phyloP scores from a whole-genome alignment of 2,329 filamentous ascomycete species.

The Sarocladium strictum region DNA sequence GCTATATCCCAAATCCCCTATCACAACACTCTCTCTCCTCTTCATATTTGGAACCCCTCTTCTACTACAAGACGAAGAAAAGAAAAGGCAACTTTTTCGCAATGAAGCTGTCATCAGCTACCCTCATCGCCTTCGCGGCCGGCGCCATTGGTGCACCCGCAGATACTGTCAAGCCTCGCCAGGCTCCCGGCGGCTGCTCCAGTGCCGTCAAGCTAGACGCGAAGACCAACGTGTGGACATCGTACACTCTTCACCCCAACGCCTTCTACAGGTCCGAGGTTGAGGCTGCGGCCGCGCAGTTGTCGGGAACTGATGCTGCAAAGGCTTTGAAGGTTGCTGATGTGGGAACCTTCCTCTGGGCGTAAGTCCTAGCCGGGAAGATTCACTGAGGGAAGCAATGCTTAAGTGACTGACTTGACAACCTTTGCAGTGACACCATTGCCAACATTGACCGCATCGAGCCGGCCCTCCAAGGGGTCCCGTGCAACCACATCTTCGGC shows the following conservation, averaged over 20 bases:
- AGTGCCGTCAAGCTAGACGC: conserved; percentile 31
- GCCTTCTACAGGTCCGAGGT: conserved; percentile 30
- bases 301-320: conserved; percentile 23
- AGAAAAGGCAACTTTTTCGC: conserved; percentile 11
- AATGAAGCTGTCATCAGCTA: conserved; percentile 31
- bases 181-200: conserved; percentile 24
- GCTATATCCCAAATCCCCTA: no score
- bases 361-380: conserved; percentile 20
- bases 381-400: not conserved
- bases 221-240: conserved; percentile 29
- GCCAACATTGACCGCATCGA: conserved; percentile 30
- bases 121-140: conserved; percentile 28
- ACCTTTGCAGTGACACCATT: conserved; percentile 27
- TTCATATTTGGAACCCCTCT: no score
- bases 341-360: conserved; percentile 34
- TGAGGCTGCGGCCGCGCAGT: conserved; percentile 24
- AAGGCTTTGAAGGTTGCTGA: conserved; percentile 29
- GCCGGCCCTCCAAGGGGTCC: conserved; percentile 27
- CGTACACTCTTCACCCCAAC: conserved; percentile 35
- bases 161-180: conserved; percentile 12
- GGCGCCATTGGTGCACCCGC: conserved; percentile 21
- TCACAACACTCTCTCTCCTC: no score
- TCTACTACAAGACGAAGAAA: not conserved
- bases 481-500: conserved; percentile 32
- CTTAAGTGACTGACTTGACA: not conserved